Base-by-base conservation (phyloP, 345 rosid genomes). In the Bretschneidera sinensis region DNA sequence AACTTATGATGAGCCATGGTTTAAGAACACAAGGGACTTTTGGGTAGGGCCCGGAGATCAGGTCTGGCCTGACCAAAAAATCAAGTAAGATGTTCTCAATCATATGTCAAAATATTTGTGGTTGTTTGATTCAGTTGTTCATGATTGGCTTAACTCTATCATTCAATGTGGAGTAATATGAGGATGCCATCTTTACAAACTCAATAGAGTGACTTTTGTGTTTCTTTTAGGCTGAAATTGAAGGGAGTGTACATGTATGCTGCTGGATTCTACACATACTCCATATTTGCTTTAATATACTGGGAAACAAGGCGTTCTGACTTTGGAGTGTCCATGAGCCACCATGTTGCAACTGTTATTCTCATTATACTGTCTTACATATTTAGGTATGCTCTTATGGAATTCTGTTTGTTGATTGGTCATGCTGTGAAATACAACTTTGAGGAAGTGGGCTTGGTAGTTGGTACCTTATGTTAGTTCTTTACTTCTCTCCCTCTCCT, bases 291-390 rank as follows among this genome's bases (percentile, higher is more conserved):
- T 55, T 75, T 95, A 74, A 74, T 95, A 14, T 95, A 88, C 70
- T 95, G 99, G 99, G 99, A 95, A 75, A 95, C 99, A 64, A 85
- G 98, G 76, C 85, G 99, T n/a, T 86, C 96, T 14, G 99, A 95
- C 74, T 95, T 95, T 54, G 96, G 97, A 21, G 97, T 95, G 71
- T 95, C 97, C 0, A 95, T 95, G 97, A 69, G 91, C 56, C 99
- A 95, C 81, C 99, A 95, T 77, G 78, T 95, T 56, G 92, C 96
- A 22, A 86, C 95, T 59, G 67, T 81, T 60, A 69, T 77, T 55
- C 96, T 95, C 52, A 82, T 95, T 51, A 78, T 91, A 66, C 81
- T 95, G 24, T 95, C 99, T 25, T 95, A 95, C 83, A 60, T 88
- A 55, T 77, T 79, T 59, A 88, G 99, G 99, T 85, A 66, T 48